These are phyloP conservation scores for Curvularia lunata DNA, from an alignment of 2,329 filamentous ascomycete species.

Conservation along the genomic window DNA sequence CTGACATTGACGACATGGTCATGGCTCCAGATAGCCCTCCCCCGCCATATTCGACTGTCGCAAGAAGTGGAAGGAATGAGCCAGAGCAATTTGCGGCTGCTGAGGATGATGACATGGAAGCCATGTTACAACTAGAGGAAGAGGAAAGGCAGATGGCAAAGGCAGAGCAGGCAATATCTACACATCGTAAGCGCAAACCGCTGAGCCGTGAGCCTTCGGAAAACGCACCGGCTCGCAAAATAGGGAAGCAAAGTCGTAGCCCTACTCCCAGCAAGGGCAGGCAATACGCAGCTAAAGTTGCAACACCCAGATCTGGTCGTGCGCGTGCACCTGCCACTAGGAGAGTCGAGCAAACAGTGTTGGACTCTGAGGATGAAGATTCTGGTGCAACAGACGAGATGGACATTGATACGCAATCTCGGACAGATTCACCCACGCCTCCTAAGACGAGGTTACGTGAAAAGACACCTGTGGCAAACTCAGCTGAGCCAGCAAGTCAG, in stretches of 20 bases:
- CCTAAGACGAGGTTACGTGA: constrained; percentile 17
- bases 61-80: constrained; percentile 14
- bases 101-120: constrained; percentile 21
- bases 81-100: neutral
- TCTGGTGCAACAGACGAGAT: constrained; percentile 37
- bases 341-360: constrained; percentile 28
- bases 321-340: constrained; percentile 22
- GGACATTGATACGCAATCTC: constrained; percentile 26
- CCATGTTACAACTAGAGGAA: constrained; percentile 21
- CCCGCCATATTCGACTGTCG: constrained; percentile 55
- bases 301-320: neutral
- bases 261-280: constrained; percentile 26
- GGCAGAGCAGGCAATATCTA: constrained; percentile 9
- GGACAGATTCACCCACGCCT: constrained; percentile 19
- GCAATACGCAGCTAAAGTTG: neutral
- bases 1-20: constrained; percentile 48
- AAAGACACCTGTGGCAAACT: constrained; percentile 22
- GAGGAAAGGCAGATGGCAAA: constrained; percentile 21
- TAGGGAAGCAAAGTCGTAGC: constrained; percentile 34
- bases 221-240: constrained; percentile 36
- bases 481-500: constrained; percentile 17
- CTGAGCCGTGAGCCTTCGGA: constrained; percentile 40
- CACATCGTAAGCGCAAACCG: constrained; percentile 41
- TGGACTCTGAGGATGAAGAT: constrained; percentile 45
- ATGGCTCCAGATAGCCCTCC: constrained; percentile 37